Conservation (phyloP, 108 stramenopile genomes). For the Nitzschia inconspicua region DNA sequence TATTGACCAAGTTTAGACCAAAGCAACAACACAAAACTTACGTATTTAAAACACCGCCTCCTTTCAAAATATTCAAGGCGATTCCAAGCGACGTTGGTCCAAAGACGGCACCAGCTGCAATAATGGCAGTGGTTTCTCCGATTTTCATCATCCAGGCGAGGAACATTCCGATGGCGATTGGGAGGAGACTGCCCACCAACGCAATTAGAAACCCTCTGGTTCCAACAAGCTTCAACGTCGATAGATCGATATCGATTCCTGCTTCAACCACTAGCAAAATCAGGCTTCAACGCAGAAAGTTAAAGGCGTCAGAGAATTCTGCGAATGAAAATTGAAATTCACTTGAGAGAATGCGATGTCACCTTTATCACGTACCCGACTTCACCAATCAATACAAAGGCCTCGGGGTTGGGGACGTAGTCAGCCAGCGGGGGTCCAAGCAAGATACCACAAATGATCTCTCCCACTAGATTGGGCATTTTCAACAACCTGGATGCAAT, state of each 20-base stretch:
- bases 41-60: conserved; percentile 72
- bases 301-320: too few relatives aligned
- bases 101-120: conserved; percentile 75
- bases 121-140: conserved; percentile 39
- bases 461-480: conserved; percentile 81
- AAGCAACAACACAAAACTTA: neutral
- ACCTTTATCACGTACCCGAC: conserved; percentile 43
- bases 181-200: conserved; percentile 69
- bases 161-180: conserved; percentile 65
- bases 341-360: too few relatives aligned
- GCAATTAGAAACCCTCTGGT: conserved; percentile 69
- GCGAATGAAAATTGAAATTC: too few relatives aligned
- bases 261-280: conserved; percentile 76
- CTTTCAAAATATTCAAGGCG: conserved; percentile 68
- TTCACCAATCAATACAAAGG: conserved; percentile 75
- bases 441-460: conserved; percentile 70
- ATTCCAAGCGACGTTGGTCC: conserved; percentile 82
- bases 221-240: conserved; percentile 75
- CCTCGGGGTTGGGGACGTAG: conserved; percentile 66
- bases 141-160: conserved; percentile 44
- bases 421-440: conserved; percentile 58
- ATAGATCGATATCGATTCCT: conserved; percentile 79
- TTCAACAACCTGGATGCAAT: conserved; percentile 38
- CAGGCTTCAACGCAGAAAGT: conserved; percentile 27
- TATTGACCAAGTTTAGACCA: neutral